Evolutionary conservation across 768 basidiomycete species (phyloP), one percentile per base, ranked within the genome.

Genomic region (Pisolithus albus): DNA sequence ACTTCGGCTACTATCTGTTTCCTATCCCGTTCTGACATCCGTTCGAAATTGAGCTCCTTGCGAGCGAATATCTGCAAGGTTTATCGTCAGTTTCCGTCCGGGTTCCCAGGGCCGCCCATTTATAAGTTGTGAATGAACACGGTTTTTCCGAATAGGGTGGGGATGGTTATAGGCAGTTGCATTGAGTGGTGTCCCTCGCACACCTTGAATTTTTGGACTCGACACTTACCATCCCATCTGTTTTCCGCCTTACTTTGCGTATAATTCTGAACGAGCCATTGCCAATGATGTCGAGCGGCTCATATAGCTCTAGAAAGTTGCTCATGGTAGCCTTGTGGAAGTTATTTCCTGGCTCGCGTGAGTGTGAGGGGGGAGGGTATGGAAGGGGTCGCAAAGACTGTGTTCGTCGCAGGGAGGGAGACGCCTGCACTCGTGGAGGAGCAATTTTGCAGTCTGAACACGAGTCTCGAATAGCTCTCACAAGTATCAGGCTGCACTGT

Each of bases 221-320:
- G 47, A 28, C 18, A 80, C 87, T 57, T 58, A 93, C 92, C 67
- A 80, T 61, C 32, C 90, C 89, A 67, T 96, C 93, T 13, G 78
- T 70, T 67, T 89, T 90, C 59, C 92, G 74, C 55, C 83, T 76
- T 11, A 97, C 94, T 73, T 97, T 97, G 53, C 92, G 83, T 57
- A 99, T 99, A 54, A 98, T 90, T 1, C 96, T 96, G 73, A 99
- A 99, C 5, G 89, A 90, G 24, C 96, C 96, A 61, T 94, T 97
- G 4, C 96, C 96, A 44, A 99, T 95, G 52, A 96, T 78, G 57
- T 94, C 92, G 44, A 93, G 76, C 7, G 90, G 75, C 55, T 92
- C 91, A 62, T 95, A 98, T 46, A 79, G 77, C 59, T 88, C 88
- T 19, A 94, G 73, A 58, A 83, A 82, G 0, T 51, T 41, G 11